Evolutionary conservation across 371 early-diverging fungal genomes (phyloP).

Genomic region (Funneliformis caledonium): DNA sequence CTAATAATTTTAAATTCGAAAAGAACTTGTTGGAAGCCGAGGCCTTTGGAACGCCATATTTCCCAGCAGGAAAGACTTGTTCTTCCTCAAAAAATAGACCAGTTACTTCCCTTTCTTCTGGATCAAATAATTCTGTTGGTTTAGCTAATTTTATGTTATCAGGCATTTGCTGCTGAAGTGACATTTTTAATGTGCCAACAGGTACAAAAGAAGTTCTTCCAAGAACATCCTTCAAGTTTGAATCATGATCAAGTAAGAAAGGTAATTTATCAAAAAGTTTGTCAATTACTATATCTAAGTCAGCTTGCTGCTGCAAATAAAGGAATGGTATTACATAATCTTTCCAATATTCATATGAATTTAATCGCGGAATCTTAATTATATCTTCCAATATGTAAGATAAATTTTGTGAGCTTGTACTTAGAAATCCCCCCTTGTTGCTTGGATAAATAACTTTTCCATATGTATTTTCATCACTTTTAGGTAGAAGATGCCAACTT

Average conservation of each 20-base stretch:
- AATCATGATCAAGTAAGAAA: not conserved
- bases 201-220: not conserved
- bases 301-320: not conserved
- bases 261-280: not conserved
- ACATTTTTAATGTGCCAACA: not conserved
- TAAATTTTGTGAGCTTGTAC: not conserved
- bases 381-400: not conserved
- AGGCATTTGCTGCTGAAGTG: no score
- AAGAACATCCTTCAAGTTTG: not conserved
- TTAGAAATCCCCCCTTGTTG: not conserved
- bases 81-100: conserved; percentile 19
- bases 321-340: not conserved
- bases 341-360: not conserved
- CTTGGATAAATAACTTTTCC: conserved; percentile 8
- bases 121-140: conserved; percentile 16
- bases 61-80: not conserved
- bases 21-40: not conserved
- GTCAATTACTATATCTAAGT: not conserved
- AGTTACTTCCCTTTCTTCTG: not conserved
- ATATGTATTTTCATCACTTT: not conserved
- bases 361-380: not conserved
- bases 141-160: not conserved
- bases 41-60: not conserved
- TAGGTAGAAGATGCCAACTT: not conserved
- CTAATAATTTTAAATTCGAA: not conserved